A percentile compares a stretch with the other conserved stretches of the same genome.
phyloP scores from a whole-genome alignment of 129 eudicot species.

The Chrysanthemum makinoi region DNA sequence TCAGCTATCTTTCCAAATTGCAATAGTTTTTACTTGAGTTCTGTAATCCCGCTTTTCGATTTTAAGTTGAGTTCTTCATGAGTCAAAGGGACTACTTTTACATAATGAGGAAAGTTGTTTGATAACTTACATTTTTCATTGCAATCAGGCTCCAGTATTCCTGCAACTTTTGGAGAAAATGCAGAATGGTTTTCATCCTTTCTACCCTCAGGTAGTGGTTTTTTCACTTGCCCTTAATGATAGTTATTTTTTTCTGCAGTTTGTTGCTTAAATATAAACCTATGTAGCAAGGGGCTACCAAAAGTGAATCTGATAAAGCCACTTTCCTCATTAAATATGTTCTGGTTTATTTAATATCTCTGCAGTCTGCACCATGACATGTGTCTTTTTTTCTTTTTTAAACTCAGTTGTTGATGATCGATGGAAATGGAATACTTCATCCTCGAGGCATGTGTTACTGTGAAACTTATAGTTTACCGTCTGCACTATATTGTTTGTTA shows the following conservation, averaged over 20 bases:
- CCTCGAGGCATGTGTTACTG: slow-evolving; percentile 77
- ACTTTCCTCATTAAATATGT: not conserved
- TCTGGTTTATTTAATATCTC: slow-evolving; percentile 6
- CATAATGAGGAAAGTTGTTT: slow-evolving; percentile 1
- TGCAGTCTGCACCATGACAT: slow-evolving; percentile 16
- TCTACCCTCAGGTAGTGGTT: slow-evolving; percentile 76
- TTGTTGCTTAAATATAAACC: not conserved
- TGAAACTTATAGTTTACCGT: slow-evolving; percentile 18
- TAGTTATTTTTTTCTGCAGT: slow-evolving; percentile 3
- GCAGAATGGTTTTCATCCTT: slow-evolving; percentile 59
- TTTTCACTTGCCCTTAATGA: not conserved
- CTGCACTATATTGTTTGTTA: not conserved
- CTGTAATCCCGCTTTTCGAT: not conserved
- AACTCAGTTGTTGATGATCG: slow-evolving; percentile 86
- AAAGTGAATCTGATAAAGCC: slow-evolving; percentile 1
- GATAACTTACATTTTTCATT: slow-evolving; percentile 4
- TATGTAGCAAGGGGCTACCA: not conserved
- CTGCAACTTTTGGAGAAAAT: slow-evolving; percentile 75
- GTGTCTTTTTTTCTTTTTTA: not conserved
- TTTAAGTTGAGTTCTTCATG: slow-evolving; percentile 3
- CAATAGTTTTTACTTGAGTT: not conserved
- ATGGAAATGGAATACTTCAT: slow-evolving; percentile 98
- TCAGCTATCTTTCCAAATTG: no score
- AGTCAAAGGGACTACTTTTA: slow-evolving; percentile 10
- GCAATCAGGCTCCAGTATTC: slow-evolving; percentile 75